Base-by-base conservation (phyloP, 2,329 filamentous ascomycete genomes). In the Thermoascus crustaceus region DNA sequence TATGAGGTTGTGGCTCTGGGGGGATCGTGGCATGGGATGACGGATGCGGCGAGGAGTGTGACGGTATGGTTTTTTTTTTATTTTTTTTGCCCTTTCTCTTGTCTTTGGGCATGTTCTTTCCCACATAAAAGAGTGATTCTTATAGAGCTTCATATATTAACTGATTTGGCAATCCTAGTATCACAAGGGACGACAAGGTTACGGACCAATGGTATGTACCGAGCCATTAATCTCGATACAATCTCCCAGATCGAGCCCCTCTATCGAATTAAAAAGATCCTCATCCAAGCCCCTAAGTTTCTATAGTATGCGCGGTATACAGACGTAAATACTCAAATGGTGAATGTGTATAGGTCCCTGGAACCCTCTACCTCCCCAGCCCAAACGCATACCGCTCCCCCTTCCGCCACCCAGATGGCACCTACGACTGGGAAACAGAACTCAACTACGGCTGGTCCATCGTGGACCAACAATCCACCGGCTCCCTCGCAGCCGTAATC, bases 401-500 rank as follows among this genome's bases (percentile, higher is more conserved):
- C 0, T 82, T 82, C 53, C 67, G 72, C 7, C 67, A 70, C 22
- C 14, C 68, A 0, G 75, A 81, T 42, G 76, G 76, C 1, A 67
- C 67, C 0, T 75, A 82, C 42, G 77, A 82, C 49, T 82, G 78
- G 78, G 64, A 76, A 44, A 70, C 73, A 0, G 78, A 82, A 50
- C 57, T 82, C 9, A 68, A 76, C 7, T 81, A 73, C 45, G 76
- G 75, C 4, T 82, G 75, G 67, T 61, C 62, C 11, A 61, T 81
- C 55, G 63, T 82, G 13, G 76, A 82, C 41, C 62, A 67, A 29
- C 69, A 74, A 36, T 75, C 69, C 1, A 71, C 68, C 37, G 78
- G 77, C 0, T 79, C 75, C 0, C 64, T 82, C 0, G 77, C 78
- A 1, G 78, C 78, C 0, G 70, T 76, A 20, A 75, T 82, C 36